phyloP scores from a whole-genome alignment of 2,329 filamentous ascomycete genomes.

The Cryphonectria carpinicola region DNA sequence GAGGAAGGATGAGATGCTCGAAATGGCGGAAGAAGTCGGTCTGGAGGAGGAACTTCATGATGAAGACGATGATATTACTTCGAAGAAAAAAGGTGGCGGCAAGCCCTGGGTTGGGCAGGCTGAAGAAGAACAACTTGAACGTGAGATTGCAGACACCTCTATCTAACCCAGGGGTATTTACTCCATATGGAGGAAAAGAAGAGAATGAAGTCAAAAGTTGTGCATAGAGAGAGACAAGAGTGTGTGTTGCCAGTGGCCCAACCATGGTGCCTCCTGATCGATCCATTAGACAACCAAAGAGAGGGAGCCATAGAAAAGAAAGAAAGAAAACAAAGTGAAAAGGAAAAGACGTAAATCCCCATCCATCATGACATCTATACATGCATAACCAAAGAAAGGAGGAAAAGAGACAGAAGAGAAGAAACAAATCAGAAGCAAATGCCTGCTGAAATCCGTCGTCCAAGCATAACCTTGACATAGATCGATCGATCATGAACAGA shows the following conservation, averaged over 20 bases:
- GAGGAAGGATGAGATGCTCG: background rate
- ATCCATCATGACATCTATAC: background rate
- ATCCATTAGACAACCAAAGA: background rate
- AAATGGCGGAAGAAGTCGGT: background rate
- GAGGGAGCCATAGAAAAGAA: background rate
- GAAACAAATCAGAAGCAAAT: background rate
- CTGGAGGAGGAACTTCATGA: background rate
- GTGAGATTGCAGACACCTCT: conserved; percentile 20
- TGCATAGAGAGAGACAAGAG: background rate
- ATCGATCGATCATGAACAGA: background rate
- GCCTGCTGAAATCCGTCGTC: background rate
- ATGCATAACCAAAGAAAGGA: background rate
- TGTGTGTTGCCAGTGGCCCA: background rate
- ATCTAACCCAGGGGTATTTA: conserved; percentile 27
- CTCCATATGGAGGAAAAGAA: conserved; percentile 7
- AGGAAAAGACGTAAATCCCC: background rate
- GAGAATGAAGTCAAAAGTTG: background rate
- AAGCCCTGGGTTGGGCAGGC: background rate
- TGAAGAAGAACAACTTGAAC: background rate
- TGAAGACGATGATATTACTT: background rate
- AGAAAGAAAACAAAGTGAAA: background rate
- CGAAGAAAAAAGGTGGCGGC: background rate
- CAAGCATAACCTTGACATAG: background rate
- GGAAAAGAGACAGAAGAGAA: background rate
- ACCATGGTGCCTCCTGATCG: background rate